phyloP scores from a whole-genome alignment of 805 yeast genomes.

The Nakazawaea wickerhamii region DNA sequence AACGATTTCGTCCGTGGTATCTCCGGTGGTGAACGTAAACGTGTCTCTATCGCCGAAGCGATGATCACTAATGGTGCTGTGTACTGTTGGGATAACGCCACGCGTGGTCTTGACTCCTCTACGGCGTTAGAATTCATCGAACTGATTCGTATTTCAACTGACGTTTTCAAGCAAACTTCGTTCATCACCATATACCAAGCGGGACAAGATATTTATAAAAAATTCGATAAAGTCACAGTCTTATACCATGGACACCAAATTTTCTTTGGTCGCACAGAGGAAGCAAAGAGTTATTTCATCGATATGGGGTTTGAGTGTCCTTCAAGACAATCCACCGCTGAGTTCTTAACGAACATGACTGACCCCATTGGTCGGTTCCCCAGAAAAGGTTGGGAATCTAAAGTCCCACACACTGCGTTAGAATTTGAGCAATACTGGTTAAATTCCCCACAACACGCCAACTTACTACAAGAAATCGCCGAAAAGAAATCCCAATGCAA shows the following conservation, averaged over 20 bases:
- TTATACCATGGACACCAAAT: constrained; percentile 58
- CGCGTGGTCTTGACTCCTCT: constrained; percentile 67
- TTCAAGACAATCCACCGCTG: constrained; percentile 62
- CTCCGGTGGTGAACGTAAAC: constrained; percentile 69
- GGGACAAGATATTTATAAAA: constrained; percentile 55
- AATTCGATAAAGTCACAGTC: constrained; percentile 57
- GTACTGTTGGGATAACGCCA: constrained; percentile 65
- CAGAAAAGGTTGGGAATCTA: constrained; percentile 42
- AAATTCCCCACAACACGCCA: constrained; percentile 46
- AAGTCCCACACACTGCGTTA: constrained; percentile 48
- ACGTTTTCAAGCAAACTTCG: constrained; percentile 50
- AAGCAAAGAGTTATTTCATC: constrained; percentile 50
- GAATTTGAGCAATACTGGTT: constrained; percentile 61
- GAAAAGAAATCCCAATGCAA: not conserved
- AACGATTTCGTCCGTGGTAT: constrained; percentile 57
- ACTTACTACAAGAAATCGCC: constrained; percentile 27
- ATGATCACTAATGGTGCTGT: constrained; percentile 47
- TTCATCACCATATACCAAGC: constrained; percentile 66
- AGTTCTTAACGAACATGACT: constrained; percentile 60
- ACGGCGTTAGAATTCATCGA: constrained; percentile 63
- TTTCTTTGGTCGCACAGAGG: constrained; percentile 48
- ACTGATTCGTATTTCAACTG: constrained; percentile 55
- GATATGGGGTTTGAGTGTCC: constrained; percentile 61
- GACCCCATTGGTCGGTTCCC: constrained; percentile 55
- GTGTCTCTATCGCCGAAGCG: constrained; percentile 66